Evolutionary conservation across 371 early-diverging fungal species (phyloP).

Genomic region (Rhizopus stolonifer): DNA sequence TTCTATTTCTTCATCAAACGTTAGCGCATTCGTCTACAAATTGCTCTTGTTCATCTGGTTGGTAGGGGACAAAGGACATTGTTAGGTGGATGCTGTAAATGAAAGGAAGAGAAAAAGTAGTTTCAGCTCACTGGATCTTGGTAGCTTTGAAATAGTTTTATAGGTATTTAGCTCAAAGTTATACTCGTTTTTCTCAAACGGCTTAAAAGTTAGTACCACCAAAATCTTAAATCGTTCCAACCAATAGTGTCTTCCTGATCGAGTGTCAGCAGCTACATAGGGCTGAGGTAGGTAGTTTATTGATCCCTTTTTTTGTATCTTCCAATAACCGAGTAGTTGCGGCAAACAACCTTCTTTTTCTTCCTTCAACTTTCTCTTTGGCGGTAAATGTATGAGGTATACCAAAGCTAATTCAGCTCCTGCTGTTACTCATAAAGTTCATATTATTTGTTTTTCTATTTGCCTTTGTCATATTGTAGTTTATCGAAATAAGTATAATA

Average conservation of each 20-base stretch:
- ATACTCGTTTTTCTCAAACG: slow-evolving; percentile 5
- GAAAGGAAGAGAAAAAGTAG: slow-evolving; percentile 4
- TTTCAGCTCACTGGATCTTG: slow-evolving; percentile 3
- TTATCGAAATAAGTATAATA: too few relatives aligned
- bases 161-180: slow-evolving; percentile 4
- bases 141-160: slow-evolving; percentile 4
- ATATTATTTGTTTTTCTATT: too few relatives aligned
- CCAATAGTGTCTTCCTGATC: slow-evolving; percentile 8
- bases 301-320: slow-evolving; percentile 11
- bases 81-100: slow-evolving; percentile 3
- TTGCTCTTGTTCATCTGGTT: slow-evolving; percentile 13
- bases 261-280: slow-evolving; percentile 10
- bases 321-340: slow-evolving; percentile 5
- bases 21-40: too few relatives aligned
- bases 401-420: too few relatives aligned
- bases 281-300: slow-evolving; percentile 11
- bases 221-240: slow-evolving; percentile 6
- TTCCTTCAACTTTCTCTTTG: too few relatives aligned
- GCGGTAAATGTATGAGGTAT: too few relatives aligned
- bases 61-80: slow-evolving; percentile 14
- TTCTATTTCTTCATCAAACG: too few relatives aligned
- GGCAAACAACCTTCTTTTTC: too few relatives aligned
- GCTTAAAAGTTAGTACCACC: slow-evolving; percentile 4
- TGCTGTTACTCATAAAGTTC: too few relatives aligned
- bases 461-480: too few relatives aligned